These are phyloP conservation scores for Hypoxylon lienhwacheense DNA, from an alignment of 495 filamentous ascomycete species.

Conservation along the genomic window DNA sequence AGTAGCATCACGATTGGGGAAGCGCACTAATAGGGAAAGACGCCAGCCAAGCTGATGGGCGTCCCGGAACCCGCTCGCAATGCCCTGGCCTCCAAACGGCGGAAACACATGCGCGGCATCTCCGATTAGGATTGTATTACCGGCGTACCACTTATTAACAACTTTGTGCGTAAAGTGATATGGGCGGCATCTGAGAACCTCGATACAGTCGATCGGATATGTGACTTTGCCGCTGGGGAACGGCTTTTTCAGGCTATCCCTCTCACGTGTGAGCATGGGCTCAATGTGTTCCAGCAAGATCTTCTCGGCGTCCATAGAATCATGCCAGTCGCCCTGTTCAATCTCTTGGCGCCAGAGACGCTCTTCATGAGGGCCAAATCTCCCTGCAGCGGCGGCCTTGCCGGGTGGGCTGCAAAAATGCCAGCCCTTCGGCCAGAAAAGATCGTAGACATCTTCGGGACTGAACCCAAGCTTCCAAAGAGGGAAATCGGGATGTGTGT, in stretches of 20 bases:
- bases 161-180: slow-evolving; percentile 52
- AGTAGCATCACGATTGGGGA: slow-evolving; percentile 8
- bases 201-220: slow-evolving; percentile 54
- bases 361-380: slow-evolving; percentile 49
- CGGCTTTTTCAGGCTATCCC: slow-evolving; percentile 3
- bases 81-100: slow-evolving; percentile 59
- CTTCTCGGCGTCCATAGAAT: slow-evolving; percentile 31
- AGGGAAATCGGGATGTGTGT: slow-evolving; percentile 54
- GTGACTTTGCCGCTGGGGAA: slow-evolving; percentile 37
- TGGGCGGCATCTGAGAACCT: slow-evolving; percentile 53
- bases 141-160: slow-evolving; percentile 55
- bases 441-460: slow-evolving; percentile 52
- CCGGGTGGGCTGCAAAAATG: slow-evolving; percentile 51
- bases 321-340: slow-evolving; percentile 38
- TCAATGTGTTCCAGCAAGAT: slow-evolving; percentile 37
- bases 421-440: slow-evolving; percentile 54
- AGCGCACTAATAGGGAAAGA: slow-evolving; percentile 42
- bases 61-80: slow-evolving; percentile 50
- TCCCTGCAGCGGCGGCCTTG: slow-evolving; percentile 50
- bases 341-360: slow-evolving; percentile 57
- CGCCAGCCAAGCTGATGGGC: slow-evolving; percentile 52
- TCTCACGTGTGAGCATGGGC: slow-evolving; percentile 36
- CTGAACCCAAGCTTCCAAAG: slow-evolving; percentile 54
- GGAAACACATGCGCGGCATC: slow-evolving; percentile 61
- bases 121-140: slow-evolving; percentile 51